These are phyloP conservation scores for Pezicula neosporulosa DNA, from an alignment of 2,329 filamentous ascomycete genomes.

Conservation along the genomic window DNA sequence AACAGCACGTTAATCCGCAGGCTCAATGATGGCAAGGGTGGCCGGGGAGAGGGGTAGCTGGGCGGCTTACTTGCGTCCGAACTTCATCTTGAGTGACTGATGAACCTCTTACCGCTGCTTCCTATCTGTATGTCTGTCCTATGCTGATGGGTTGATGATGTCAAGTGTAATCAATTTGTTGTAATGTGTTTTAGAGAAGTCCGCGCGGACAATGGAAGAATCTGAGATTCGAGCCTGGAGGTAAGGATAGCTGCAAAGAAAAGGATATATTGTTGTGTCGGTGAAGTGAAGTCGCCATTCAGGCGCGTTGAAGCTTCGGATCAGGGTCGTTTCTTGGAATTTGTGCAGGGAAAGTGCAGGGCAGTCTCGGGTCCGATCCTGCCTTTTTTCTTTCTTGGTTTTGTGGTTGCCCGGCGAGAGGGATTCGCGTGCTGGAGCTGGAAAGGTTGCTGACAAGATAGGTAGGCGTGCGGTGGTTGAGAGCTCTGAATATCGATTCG, in stretches of 20 bases:
- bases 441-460: too few relatives aligned
- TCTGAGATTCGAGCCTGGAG: neutral
- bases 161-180: too few relatives aligned
- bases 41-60: conserved; percentile 11
- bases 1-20: neutral
- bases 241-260: conserved; percentile 11
- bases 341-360: neutral
- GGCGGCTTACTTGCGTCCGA: conserved; percentile 54
- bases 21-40: neutral
- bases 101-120: neutral
- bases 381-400: too few relatives aligned
- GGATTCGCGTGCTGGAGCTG: too few relatives aligned
- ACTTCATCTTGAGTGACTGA: conserved; percentile 48
- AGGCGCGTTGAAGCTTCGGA: conserved; percentile 6
- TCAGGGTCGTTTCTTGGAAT: neutral
- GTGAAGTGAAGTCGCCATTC: conserved; percentile 25
- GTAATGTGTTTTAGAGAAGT: neutral
- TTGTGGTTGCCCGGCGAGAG: too few relatives aligned
- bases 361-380: neutral
- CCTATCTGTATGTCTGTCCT: neutral
- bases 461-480: too few relatives aligned
- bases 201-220: neutral
- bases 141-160: too few relatives aligned
- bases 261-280: conserved; percentile 23
- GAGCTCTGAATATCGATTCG: too few relatives aligned